phyloP scores from a whole-genome alignment of 306 rosid species.

The barrel medic (Medicago truncatula) region DNA sequence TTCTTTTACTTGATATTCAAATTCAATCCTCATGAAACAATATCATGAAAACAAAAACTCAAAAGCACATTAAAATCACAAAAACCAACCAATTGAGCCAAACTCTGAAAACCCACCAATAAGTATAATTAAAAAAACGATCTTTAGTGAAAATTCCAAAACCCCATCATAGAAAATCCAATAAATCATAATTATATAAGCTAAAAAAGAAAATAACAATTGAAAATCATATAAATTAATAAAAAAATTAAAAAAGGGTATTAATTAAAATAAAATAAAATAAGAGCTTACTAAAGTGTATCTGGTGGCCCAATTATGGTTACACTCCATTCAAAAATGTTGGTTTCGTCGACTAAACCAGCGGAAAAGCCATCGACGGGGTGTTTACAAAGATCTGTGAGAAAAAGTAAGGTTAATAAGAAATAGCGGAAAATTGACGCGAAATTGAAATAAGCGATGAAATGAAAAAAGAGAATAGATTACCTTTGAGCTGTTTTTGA shows the following conservation, averaged over 20 bases:
- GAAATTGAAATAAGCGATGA: background rate
- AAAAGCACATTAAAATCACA: background rate
- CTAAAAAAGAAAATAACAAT: constrained; percentile 11
- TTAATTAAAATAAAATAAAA: background rate
- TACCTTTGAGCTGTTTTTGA: constrained; percentile 91
- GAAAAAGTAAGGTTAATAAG: constrained; percentile 10
- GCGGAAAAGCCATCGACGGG: constrained; percentile 98
- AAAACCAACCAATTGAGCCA: constrained; percentile 16
- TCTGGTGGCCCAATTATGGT: constrained; percentile 97
- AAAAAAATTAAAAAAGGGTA: background rate
- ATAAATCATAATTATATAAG: background rate
- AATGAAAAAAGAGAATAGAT: background rate
- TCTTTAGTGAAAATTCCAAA: constrained; percentile 30
- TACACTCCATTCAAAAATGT: constrained; percentile 95
- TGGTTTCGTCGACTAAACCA: constrained; percentile 87
- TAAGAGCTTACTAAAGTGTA: constrained; percentile 79
- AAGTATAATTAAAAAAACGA: constrained; percentile 20
- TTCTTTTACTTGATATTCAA: background rate
- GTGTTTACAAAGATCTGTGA: constrained; percentile 86
- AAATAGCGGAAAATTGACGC: constrained; percentile 40
- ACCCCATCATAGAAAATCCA: constrained; percentile 31
- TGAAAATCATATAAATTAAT: constrained; percentile 24
- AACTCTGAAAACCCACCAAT: constrained; percentile 22
- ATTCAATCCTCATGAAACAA: constrained; percentile 13
- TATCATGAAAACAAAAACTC: background rate